Evolutionary conservation across 1,284 basidiomycete genomes (phyloP).

Genomic region (Ustilago shanxiensis): DNA sequence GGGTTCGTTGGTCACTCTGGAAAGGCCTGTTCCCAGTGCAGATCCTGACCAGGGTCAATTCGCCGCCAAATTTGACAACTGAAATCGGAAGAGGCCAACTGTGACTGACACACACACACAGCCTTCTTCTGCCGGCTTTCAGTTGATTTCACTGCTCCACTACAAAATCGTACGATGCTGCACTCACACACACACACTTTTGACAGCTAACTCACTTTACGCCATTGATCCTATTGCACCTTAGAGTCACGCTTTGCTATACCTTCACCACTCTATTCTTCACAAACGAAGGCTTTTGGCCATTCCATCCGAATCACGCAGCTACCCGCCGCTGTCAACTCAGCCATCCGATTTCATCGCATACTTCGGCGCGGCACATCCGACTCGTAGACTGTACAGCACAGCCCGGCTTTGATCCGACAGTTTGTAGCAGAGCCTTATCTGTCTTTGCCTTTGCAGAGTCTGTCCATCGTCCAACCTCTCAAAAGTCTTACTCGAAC

Average conservation of each 20-base stretch:
- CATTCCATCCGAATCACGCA: neutral
- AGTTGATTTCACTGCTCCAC: conserved; percentile 7
- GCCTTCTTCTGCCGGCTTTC: neutral
- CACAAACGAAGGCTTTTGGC: no score
- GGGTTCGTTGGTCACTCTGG: no score
- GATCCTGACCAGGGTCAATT: no score
- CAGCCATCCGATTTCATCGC: neutral
- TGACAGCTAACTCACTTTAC: neutral
- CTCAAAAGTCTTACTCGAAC: neutral
- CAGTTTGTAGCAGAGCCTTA: neutral
- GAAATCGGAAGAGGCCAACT: no score
- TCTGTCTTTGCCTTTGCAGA: neutral
- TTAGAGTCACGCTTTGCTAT: no score
- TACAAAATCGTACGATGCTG: conserved; percentile 42
- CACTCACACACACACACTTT: neutral
- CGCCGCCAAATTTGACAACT: no score
- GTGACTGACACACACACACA: neutral
- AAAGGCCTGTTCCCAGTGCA: no score
- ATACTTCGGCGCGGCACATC: neutral
- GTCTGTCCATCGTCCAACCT: neutral
- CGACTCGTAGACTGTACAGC: neutral
- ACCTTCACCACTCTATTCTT: no score
- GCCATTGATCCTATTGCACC: neutral
- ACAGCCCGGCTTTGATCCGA: neutral
- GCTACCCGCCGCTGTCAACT: neutral